Percentiles rank a stretch among this genome's conserved stretches.
Conservation (phyloP, 345 rosid species). For the Dipteronia sinensis region DNA sequence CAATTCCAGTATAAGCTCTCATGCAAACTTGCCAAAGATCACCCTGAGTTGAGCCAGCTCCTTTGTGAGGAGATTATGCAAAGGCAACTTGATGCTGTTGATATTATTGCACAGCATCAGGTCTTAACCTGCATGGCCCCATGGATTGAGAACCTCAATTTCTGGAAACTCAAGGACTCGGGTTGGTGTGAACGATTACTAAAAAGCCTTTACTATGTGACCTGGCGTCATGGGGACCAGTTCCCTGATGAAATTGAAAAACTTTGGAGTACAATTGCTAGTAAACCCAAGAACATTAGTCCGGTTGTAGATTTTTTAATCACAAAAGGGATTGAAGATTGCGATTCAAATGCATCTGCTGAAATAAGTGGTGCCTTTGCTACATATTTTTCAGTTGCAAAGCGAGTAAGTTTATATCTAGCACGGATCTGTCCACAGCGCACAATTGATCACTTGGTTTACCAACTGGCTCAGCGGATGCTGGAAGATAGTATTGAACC, state of each 20-base stretch:
- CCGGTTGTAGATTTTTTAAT: slow-evolving; percentile 96
- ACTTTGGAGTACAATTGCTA: slow-evolving; percentile 98
- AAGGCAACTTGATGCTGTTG: slow-evolving; percentile 98
- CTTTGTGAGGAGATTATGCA: slow-evolving; percentile 99
- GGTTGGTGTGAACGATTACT: slow-evolving; percentile 98
- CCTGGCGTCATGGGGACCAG: slow-evolving; percentile 98
- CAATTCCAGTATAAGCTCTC: slow-evolving; percentile 98
- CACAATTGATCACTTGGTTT: slow-evolving; percentile 95
- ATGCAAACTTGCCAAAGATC: slow-evolving; percentile 97
- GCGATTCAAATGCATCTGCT: slow-evolving; percentile 97
- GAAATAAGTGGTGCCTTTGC: slow-evolving; percentile 99
- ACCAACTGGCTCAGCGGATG: slow-evolving; percentile 92
- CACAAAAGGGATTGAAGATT: slow-evolving; percentile 96
- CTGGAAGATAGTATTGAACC: slow-evolving; percentile 91
- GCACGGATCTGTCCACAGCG: slow-evolving; percentile 98
- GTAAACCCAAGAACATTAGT: slow-evolving; percentile 92
- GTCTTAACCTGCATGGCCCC: slow-evolving; percentile 99
- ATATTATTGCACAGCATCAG: slow-evolving; percentile 99
- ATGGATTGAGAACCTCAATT: slow-evolving; percentile 98
- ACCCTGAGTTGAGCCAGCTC: slow-evolving; percentile 93
- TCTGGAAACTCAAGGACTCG: slow-evolving; percentile 98
- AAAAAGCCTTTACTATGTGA: slow-evolving; percentile 97
- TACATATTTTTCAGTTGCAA: slow-evolving; percentile 97
- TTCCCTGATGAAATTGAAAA: slow-evolving; percentile 99
- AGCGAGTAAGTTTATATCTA: slow-evolving; percentile 92